Base-by-base conservation (phyloP, 2,329 filamentous ascomycete species). In the Sporothrix dimorphospora region DNA sequence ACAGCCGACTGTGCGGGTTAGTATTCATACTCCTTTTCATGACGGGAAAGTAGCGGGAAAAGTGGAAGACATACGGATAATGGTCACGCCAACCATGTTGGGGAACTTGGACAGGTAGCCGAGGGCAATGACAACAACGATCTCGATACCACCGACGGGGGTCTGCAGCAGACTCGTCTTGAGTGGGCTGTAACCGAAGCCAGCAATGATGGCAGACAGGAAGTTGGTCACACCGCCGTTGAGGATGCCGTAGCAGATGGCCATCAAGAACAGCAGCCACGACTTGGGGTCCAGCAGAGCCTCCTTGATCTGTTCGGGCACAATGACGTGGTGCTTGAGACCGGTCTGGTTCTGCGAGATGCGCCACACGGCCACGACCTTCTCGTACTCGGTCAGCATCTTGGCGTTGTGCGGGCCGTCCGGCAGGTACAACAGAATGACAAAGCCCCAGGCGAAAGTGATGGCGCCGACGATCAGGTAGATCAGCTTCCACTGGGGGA, bases 171-270 rank as follows among this genome's bases (percentile, higher is more conserved):
- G 77, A 2, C 82, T 81, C 0, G 83, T 81, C 40, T 80, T 77
- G n/a, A 84, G 78, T 0, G 78, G 75, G 45, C 74, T 74, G 71
- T 78, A 81, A 30, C 79, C 78, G 69, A 81, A 81, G 6, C 80
- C 79, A 38, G 79, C 76, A 69, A 81, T 78, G 63, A 81, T 77
- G 7, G 82, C 79, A 0, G 83, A 85, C 21, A 82, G 77, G 73
- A 86, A 87, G 72, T 86, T 87, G 65, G 77, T 75, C 0, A 86
- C 82, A 3, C 84, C 82, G 40, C 79, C 81, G 51, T 82, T 82
- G 11, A 80, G 78, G 73, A 82, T 80, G 72, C 81, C 79, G 24
- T 73, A 76, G 7, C 78, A 77, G 11, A 81, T 74, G 14, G 79
- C 76, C 59, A 79, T 75, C 5, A 79, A 49, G 19, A 76, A 78